A percentile compares a stretch with the other conserved stretches of the same genome.
These are phyloP conservation scores for Blepharisma stoltei DNA, from an alignment of 73 alveolate species.

Conservation along the genomic window DNA sequence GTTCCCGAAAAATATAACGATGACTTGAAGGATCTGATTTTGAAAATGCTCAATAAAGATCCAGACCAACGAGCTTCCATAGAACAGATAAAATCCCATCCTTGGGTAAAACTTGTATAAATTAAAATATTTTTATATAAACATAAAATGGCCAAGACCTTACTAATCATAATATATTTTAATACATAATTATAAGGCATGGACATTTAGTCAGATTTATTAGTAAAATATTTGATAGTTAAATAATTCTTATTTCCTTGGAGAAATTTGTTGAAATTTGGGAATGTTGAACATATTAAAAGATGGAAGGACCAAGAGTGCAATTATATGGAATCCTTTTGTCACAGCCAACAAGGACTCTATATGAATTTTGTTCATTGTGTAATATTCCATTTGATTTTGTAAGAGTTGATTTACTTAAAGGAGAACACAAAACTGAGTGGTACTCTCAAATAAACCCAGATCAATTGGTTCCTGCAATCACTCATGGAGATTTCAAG, in stretches of 20 bases:
- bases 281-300: too few relatives aligned
- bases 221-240: too few relatives aligned
- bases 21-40: constrained; percentile 58
- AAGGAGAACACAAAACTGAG: constrained; percentile 20
- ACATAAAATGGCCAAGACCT: too few relatives aligned
- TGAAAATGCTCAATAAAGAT: constrained; percentile 55
- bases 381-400: not conserved
- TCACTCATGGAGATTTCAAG: constrained; percentile 33
- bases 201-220: too few relatives aligned
- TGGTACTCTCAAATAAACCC: constrained; percentile 32
- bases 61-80: constrained; percentile 64
- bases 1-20: constrained; percentile 22
- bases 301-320: too few relatives aligned
- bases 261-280: too few relatives aligned
- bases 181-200: too few relatives aligned
- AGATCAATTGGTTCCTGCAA: constrained; percentile 12
- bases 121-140: too few relatives aligned
- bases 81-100: constrained; percentile 62
- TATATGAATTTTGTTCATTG: not conserved
- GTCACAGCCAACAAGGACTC: constrained; percentile 28
- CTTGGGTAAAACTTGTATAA: constrained; percentile 46
- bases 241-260: too few relatives aligned
- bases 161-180: too few relatives aligned
- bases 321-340: not conserved
- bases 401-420: not conserved